phyloP scores from a whole-genome alignment of 345 rosid genomes.

The Ailanthus altissimus region DNA sequence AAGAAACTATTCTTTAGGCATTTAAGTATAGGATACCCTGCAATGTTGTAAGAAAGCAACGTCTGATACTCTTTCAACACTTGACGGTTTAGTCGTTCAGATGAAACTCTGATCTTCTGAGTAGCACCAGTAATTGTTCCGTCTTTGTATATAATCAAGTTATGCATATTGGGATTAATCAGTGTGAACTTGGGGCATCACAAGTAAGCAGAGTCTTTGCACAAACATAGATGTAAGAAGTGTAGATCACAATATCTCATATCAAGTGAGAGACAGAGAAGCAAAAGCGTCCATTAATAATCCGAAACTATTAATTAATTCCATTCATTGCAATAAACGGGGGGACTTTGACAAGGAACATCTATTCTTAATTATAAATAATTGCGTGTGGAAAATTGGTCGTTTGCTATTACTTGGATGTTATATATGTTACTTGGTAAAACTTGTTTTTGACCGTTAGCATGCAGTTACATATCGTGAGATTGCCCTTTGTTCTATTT shows the following conservation, averaged over 20 bases:
- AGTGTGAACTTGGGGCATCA: background rate
- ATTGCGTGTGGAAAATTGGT: background rate
- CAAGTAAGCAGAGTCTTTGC: background rate
- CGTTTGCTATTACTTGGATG: background rate
- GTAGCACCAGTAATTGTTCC: background rate
- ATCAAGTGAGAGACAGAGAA: no score
- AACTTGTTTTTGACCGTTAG: background rate
- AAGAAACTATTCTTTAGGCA: no score
- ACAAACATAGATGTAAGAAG: no score
- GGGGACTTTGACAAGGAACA: background rate
- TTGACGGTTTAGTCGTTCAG: no score
- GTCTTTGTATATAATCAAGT: background rate
- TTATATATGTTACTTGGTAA: no score
- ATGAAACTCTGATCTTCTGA: no score
- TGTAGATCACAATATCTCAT: no score
- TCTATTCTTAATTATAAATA: background rate
- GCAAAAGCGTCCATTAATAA: no score
- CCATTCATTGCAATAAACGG: background rate
- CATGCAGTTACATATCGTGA: background rate
- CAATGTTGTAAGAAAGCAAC: background rate
- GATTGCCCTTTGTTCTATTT: background rate
- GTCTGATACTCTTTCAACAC: background rate
- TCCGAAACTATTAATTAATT: background rate
- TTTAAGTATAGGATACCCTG: background rate
- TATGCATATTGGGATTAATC: background rate